These are phyloP conservation scores for Letharia lupina DNA, from an alignment of 495 filamentous ascomycete species.

Conservation along the genomic window DNA sequence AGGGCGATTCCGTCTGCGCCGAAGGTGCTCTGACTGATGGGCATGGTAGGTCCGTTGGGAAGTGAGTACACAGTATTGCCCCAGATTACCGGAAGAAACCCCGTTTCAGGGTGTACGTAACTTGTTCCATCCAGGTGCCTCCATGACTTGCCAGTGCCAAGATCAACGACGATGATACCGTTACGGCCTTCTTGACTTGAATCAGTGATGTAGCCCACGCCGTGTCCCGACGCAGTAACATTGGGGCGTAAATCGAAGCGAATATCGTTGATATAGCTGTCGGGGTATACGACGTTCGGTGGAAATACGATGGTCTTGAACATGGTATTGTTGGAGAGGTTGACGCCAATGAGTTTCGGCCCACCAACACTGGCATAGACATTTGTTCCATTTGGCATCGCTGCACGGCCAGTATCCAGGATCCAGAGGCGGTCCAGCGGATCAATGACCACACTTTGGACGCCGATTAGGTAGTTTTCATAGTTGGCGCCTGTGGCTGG, in stretches of 20 bases:
- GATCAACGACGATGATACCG: constrained; percentile 38
- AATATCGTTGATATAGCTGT: constrained; percentile 41
- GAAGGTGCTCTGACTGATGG: constrained; percentile 27
- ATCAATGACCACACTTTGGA: constrained; percentile 41
- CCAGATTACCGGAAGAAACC: constrained; percentile 39
- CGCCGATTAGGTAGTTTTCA: constrained; percentile 37
- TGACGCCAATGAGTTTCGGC: constrained; percentile 37
- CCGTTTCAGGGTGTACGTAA: constrained; percentile 29
- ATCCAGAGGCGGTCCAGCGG: constrained; percentile 39
- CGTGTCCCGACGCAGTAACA: constrained; percentile 30
- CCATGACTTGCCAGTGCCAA: constrained; percentile 39
- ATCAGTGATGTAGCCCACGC: constrained; percentile 43
- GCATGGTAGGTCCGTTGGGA: constrained; percentile 19
- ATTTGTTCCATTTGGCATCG: constrained; percentile 32
- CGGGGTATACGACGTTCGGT: constrained; percentile 32
- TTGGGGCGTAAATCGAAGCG: constrained; percentile 37
- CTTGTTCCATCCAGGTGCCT: constrained; percentile 34
- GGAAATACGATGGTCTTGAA: constrained; percentile 41
- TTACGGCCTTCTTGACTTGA: constrained; percentile 35
- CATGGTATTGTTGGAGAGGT: constrained; percentile 33
- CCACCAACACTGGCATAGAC: constrained; percentile 35
- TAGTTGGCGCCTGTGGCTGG: constrained; percentile 36
- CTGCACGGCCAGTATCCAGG: constrained; percentile 39
- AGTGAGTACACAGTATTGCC: constrained; percentile 31
- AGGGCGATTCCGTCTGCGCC: constrained; percentile 37